Percentiles rank a stretch among this genome's conserved stretches.
These are phyloP conservation scores for Pisolithus thermaeus DNA, from an alignment of 1,284 basidiomycete species.

Conservation along the genomic window DNA sequence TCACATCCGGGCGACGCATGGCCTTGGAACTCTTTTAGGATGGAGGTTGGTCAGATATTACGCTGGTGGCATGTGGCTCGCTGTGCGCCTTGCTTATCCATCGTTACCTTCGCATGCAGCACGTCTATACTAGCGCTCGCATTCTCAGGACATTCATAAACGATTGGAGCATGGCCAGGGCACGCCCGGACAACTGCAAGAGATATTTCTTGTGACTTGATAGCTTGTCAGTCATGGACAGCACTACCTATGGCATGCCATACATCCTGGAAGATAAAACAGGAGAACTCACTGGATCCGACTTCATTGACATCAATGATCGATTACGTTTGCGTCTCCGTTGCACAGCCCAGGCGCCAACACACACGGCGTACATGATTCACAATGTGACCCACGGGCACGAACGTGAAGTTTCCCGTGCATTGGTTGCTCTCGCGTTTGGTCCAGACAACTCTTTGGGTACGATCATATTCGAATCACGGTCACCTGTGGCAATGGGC, in stretches of 20 bases:
- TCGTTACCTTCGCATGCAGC: background rate
- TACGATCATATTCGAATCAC: slow-evolving; percentile 39
- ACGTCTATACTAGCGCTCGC: background rate
- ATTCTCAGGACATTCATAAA: background rate
- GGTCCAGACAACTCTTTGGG: slow-evolving; percentile 45
- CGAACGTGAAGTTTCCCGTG: slow-evolving; percentile 23
- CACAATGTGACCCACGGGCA: slow-evolving; percentile 35
- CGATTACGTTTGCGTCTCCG: slow-evolving; percentile 48
- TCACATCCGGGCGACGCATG: background rate
- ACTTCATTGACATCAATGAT: slow-evolving; percentile 58
- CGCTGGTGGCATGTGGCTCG: background rate
- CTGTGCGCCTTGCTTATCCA: background rate
- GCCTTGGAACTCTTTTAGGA: background rate
- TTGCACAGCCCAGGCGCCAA: slow-evolving; percentile 37
- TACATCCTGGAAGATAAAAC: slow-evolving; percentile 59
- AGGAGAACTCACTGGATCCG: slow-evolving; percentile 45
- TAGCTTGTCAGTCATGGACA: slow-evolving; percentile 16
- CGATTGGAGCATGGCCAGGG: background rate
- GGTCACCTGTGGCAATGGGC: slow-evolving; percentile 40
- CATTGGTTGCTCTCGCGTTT: slow-evolving; percentile 47
- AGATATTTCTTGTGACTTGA: background rate
- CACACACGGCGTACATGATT: slow-evolving; percentile 46
- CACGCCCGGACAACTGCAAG: background rate
- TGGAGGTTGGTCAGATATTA: background rate
- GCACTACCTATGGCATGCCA: slow-evolving; percentile 46